Percentiles rank a stretch among this genome's conserved stretches.
phyloP scores from a whole-genome alignment of 495 filamentous ascomycete genomes.

The Zalerion maritima region DNA sequence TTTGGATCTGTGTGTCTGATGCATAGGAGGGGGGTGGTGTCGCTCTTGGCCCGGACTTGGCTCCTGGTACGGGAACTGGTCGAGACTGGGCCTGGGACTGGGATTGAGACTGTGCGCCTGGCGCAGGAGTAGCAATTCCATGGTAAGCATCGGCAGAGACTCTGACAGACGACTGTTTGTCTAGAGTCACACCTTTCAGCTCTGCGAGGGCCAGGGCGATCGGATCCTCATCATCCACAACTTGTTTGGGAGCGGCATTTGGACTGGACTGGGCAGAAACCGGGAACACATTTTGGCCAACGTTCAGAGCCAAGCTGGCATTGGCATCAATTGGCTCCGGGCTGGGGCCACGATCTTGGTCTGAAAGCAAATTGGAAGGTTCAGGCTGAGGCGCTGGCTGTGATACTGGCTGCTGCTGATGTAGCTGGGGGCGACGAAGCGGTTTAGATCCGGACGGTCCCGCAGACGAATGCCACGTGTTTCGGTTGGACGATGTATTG shows the following conservation, averaged over 20 bases:
- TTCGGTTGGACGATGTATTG: constrained; percentile 31
- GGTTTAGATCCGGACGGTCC: constrained; percentile 8
- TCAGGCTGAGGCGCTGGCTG: constrained; percentile 10
- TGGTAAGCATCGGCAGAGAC: constrained; percentile 90
- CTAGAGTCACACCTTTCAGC: constrained; percentile 58
- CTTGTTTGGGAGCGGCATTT: constrained; percentile 18
- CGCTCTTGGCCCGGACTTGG: too few relatives aligned
- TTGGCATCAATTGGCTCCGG: constrained; percentile 89
- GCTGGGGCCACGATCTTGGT: constrained; percentile 31
- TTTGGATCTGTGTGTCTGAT: constrained; percentile 57
- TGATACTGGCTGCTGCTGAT: constrained; percentile 8
- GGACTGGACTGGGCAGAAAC: constrained; percentile 43
- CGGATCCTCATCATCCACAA: constrained; percentile 47
- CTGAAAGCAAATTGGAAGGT: constrained; percentile 18
- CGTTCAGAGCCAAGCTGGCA: constrained; percentile 86
- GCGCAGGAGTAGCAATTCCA: constrained; percentile 73
- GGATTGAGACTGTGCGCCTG: constrained; percentile 32
- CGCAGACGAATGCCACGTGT: constrained; percentile 40
- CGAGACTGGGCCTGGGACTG: constrained; percentile 22
- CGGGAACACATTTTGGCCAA: constrained; percentile 93
- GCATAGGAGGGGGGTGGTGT: constrained; percentile 80
- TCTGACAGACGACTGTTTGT: constrained; percentile 58
- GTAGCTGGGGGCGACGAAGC: constrained; percentile 16
- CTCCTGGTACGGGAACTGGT: constrained; percentile 11
- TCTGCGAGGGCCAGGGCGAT: constrained; percentile 89